Conservation (phyloP, 768 basidiomycete genomes). For the Rickenella mellea region DNA sequence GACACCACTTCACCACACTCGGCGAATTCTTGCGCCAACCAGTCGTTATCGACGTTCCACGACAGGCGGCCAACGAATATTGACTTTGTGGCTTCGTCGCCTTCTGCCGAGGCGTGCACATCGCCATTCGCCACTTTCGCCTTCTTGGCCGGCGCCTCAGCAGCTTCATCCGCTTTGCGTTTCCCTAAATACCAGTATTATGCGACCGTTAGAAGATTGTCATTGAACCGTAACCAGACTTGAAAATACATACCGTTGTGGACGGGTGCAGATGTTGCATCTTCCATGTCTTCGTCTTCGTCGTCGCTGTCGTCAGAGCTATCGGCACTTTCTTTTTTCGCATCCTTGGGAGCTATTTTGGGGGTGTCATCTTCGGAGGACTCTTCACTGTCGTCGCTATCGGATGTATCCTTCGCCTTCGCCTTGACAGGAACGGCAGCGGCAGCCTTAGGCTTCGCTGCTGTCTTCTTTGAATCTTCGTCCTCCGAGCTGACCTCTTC, state of each 20-base stretch:
- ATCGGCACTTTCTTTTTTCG: conserved; percentile 12
- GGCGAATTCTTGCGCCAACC: conserved; percentile 85
- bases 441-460: conserved; percentile 13
- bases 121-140: conserved; percentile 60
- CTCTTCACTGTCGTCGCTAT: conserved; percentile 13
- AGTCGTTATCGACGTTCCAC: conserved; percentile 96
- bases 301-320: conserved; percentile 23
- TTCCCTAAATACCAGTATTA: conserved; percentile 36
- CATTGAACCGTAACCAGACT: conserved; percentile 1
- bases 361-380: conserved; percentile 19
- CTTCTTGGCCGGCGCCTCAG: conserved; percentile 65
- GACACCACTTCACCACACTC: conserved; percentile 80
- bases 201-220: neutral
- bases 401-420: conserved; percentile 11
- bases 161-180: conserved; percentile 69
- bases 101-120: conserved; percentile 29
- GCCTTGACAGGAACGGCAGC: conserved; percentile 16
- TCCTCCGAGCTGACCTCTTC: conserved; percentile 5
- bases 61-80: conserved; percentile 91
- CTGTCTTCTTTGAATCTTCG: conserved; percentile 13
- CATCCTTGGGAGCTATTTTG: conserved; percentile 10
- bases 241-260: conserved; percentile 25
- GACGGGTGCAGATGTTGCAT: conserved; percentile 24
- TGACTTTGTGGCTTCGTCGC: conserved; percentile 46
- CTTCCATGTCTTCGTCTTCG: conserved; percentile 53